These are phyloP conservation scores for Alternaria infectoria DNA, from an alignment of 2,329 filamentous ascomycete genomes.

Conservation along the genomic window DNA sequence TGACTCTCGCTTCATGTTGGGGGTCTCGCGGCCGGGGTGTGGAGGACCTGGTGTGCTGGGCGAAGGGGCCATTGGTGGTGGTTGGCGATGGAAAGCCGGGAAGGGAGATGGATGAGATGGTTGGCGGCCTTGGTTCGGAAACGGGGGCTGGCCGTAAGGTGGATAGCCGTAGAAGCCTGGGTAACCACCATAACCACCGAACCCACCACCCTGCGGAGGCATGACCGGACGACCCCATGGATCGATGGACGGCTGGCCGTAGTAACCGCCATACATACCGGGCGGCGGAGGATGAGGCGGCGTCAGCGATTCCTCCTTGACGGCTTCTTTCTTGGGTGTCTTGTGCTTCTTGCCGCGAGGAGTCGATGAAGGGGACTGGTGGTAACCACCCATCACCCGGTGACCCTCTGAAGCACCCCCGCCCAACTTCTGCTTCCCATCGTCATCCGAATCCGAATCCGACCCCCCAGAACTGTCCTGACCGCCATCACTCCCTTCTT, in stretches of 20 bases:
- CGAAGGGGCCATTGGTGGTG: background rate
- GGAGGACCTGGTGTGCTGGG: background rate
- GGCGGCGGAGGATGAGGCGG: background rate
- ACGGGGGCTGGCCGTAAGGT: background rate
- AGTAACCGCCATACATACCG: background rate
- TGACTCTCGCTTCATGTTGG: conserved; percentile 27
- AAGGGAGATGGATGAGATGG: no score
- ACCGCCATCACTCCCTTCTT: conserved; percentile 7
- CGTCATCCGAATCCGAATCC: conserved; percentile 6
- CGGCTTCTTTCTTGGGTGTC: background rate
- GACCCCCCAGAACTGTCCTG: conserved; percentile 3
- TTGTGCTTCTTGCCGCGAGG: conserved; percentile 11
- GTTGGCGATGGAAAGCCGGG: background rate
- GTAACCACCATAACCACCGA: conserved; percentile 5
- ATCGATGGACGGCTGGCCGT: conserved; percentile 1
- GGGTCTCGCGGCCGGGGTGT: background rate
- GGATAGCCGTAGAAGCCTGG: conserved; percentile 8
- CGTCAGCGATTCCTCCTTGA: background rate
- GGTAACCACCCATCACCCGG: conserved; percentile 10
- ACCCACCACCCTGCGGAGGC: background rate
- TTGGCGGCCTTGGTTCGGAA: background rate
- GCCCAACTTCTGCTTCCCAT: background rate
- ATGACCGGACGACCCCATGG: conserved; percentile 7
- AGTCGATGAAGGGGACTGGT: background rate
- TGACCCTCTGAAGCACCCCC: conserved; percentile 7